Conservation (phyloP, 495 filamentous ascomycete species). For the Gamarada debralockiae region DNA sequence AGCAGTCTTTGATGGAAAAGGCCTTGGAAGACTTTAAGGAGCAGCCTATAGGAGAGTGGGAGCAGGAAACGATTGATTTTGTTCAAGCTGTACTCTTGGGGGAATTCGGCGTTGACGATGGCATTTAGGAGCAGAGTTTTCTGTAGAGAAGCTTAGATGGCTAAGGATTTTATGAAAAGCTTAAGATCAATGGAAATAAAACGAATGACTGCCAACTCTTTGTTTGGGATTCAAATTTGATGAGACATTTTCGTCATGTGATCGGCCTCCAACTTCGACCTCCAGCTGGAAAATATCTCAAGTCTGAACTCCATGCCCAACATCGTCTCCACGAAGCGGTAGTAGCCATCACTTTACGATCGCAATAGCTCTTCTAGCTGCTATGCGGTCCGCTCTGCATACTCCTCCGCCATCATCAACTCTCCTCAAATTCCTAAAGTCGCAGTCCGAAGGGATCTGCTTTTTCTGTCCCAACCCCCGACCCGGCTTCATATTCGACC, state of each 20-base stretch:
- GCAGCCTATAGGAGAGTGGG: conserved; percentile 2
- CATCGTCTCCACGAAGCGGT: not conserved
- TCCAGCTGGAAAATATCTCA: conserved; percentile 16
- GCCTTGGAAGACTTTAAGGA: conserved; percentile 6
- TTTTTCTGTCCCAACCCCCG: conserved; percentile 45
- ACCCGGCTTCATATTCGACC: conserved; percentile 25
- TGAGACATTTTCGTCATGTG: conserved; percentile 15
- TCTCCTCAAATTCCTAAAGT: conserved; percentile 58
- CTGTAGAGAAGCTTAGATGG: too few species aligned
- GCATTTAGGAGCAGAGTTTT: too few species aligned
- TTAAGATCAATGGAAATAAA: too few species aligned
- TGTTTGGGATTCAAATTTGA: not conserved
- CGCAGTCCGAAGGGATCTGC: conserved; percentile 50
- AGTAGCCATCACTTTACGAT: conserved; percentile 1
- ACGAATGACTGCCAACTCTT: too few species aligned
- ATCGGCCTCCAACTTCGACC: conserved; percentile 3
- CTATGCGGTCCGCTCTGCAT: conserved; percentile 31
- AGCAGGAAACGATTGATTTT: conserved; percentile 14
- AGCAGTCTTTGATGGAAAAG: not conserved
- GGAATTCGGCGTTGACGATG: too few species aligned
- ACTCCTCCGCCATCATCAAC: conserved; percentile 49
- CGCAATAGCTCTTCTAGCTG: conserved; percentile 15
- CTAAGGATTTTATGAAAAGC: too few species aligned
- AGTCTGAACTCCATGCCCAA: not conserved
- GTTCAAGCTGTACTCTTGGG: not conserved